Percentiles rank a stretch among this genome's conserved stretches.
phyloP scores from a whole-genome alignment of 148 eudicot genomes.

The Heliosperma pusillum region DNA sequence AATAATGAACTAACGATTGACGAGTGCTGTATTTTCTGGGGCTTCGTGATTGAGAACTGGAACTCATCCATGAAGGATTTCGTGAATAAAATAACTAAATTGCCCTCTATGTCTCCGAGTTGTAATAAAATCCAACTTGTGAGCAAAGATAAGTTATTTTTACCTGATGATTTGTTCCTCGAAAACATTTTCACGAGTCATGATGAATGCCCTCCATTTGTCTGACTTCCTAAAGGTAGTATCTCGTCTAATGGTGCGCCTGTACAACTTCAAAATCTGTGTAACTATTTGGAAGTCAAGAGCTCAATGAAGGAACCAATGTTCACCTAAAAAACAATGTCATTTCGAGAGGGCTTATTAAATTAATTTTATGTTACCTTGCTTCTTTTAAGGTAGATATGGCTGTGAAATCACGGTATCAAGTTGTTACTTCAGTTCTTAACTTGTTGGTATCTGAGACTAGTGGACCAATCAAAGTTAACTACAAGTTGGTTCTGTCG shows the following conservation, averaged over 20 bases:
- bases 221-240: slow-evolving; percentile 5
- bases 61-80: neutral
- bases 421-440: slow-evolving; percentile 1
- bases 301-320: too few species aligned
- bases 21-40: slow-evolving; percentile 17
- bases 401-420: slow-evolving; percentile 8
- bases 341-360: slow-evolving; percentile 11
- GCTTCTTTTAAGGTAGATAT: slow-evolving; percentile 15
- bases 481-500: neutral
- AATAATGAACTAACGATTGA: neutral
- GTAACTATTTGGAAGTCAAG: neutral
- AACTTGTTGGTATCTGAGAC: neutral
- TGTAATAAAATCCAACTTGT: neutral
- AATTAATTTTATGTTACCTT: slow-evolving; percentile 14
- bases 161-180: slow-evolving; percentile 2
- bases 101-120: neutral
- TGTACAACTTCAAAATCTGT: neutral
- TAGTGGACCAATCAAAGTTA: neutral
- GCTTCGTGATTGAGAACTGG: neutral
- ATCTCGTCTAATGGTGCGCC: neutral
- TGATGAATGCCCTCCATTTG: neutral
- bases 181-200: neutral
- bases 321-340: neutral
- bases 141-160: slow-evolving; percentile 3
- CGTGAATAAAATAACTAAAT: neutral